Evolutionary conservation across 768 basidiomycete species (phyloP).

Genomic region (Sporobolomyces roseus): DNA sequence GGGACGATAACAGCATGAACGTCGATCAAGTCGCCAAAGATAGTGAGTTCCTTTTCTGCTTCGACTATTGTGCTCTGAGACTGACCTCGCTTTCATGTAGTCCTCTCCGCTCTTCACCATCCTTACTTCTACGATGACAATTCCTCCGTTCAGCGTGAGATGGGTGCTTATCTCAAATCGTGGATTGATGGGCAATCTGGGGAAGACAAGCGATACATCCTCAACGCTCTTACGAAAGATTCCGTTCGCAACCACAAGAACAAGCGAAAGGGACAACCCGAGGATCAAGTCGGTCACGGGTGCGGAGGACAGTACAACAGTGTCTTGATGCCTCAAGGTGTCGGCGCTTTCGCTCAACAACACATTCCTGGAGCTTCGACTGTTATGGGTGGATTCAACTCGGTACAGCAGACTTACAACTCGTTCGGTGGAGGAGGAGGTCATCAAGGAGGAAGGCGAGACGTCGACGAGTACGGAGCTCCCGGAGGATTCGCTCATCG

Average conservation of each 20-base stretch:
- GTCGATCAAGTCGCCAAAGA: constrained; percentile 28
- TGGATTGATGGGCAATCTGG: constrained; percentile 52
- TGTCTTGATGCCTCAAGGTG: constrained; percentile 30
- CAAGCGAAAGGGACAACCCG: constrained; percentile 56
- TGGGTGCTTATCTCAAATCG: constrained; percentile 59
- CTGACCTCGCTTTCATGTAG: constrained; percentile 13
- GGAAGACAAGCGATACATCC: constrained; percentile 53
- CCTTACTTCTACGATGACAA: constrained; percentile 68
- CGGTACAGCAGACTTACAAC: constrained; percentile 23
- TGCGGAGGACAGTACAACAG: constrained; percentile 41
- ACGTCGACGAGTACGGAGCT: background rate
- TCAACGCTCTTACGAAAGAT: constrained; percentile 57
- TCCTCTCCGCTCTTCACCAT: constrained; percentile 72
- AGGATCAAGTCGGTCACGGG: constrained; percentile 55
- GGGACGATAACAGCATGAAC: constrained; percentile 48
- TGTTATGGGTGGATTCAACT: constrained; percentile 27
- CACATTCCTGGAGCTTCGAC: constrained; percentile 34
- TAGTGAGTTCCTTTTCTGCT: background rate
- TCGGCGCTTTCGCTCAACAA: constrained; percentile 34
- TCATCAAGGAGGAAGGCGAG: constrained; percentile 10
- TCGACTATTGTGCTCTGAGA: background rate
- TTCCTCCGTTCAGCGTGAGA: constrained; percentile 68
- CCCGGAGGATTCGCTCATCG: constrained; percentile 20
- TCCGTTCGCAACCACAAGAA: constrained; percentile 70
- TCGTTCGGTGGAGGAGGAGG: background rate